Evolutionary conservation across 257 asterid genomes (phyloP).

Genomic region (Solanum clarkiae): DNA sequence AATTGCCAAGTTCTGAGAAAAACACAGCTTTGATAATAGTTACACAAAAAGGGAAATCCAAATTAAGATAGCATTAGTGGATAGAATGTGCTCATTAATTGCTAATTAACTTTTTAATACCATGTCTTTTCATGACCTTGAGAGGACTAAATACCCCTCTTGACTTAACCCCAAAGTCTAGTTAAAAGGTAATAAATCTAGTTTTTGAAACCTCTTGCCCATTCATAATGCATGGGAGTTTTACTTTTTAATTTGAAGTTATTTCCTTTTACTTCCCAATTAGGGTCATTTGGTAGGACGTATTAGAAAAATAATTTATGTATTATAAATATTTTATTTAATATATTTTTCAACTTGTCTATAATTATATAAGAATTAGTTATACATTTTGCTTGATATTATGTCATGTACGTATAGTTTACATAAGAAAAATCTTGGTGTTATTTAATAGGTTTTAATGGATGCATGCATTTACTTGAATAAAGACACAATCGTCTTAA

Average conservation of each 20-base stretch:
- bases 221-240: neutral
- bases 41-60: neutral
- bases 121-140: conserved; percentile 5
- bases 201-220: neutral
- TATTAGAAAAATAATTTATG: too few species aligned
- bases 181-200: neutral
- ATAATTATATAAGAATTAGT: too few species aligned
- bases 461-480: too few species aligned
- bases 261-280: neutral
- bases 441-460: too few species aligned
- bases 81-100: conserved; percentile 20
- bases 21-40: conserved; percentile 6
- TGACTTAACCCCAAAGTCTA: neutral
- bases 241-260: neutral
- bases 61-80: conserved; percentile 14
- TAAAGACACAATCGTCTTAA: too few species aligned
- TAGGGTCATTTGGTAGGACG: too few species aligned
- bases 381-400: too few species aligned
- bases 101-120: neutral
- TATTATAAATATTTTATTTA: too few species aligned
- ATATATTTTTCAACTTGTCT: too few species aligned
- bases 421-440: too few species aligned
- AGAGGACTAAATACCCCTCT: neutral
- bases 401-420: too few species aligned
- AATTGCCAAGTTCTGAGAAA: neutral